Percentiles rank a stretch among this genome's conserved stretches.
These are phyloP conservation scores for Trametes cinnabarina DNA, from an alignment of 768 basidiomycete genomes.

Conservation along the genomic window DNA sequence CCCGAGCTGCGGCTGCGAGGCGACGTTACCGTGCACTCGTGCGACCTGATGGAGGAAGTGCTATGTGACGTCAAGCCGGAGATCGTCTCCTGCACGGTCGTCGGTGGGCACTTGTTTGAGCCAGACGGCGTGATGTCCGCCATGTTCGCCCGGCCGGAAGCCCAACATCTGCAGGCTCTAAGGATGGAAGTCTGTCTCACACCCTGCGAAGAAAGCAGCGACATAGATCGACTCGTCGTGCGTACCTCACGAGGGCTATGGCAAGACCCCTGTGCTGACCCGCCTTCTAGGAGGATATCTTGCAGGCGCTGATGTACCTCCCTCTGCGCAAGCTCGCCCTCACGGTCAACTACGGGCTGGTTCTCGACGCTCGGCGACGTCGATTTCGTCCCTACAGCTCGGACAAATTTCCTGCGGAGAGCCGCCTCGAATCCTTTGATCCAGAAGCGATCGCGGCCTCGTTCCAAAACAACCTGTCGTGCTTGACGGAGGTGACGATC, in stretches of 20 bases:
- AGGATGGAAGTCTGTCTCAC: background rate
- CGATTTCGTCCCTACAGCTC: background rate
- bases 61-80: slow-evolving; percentile 1
- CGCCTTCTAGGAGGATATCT: background rate
- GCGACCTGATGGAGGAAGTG: background rate
- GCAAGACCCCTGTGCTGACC: too few relatives aligned
- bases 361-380: background rate
- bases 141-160: background rate
- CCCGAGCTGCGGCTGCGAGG: slow-evolving; percentile 1
- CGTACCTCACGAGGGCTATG: background rate
- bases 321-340: slow-evolving; percentile 4
- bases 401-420: background rate
- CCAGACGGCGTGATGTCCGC: background rate
- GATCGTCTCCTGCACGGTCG: background rate
- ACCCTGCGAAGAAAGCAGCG: background rate
- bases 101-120: background rate
- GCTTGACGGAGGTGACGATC: background rate
- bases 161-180: background rate
- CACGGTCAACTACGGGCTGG: slow-evolving; percentile 4
- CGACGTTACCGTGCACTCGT: background rate
- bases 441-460: background rate
- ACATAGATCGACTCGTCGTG: background rate
- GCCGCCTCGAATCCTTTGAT: background rate
- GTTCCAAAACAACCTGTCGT: background rate
- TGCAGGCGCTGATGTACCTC: background rate